Evolutionary conservation across 345 rosid genomes (phyloP).

Genomic region (Passiflora organensis): DNA sequence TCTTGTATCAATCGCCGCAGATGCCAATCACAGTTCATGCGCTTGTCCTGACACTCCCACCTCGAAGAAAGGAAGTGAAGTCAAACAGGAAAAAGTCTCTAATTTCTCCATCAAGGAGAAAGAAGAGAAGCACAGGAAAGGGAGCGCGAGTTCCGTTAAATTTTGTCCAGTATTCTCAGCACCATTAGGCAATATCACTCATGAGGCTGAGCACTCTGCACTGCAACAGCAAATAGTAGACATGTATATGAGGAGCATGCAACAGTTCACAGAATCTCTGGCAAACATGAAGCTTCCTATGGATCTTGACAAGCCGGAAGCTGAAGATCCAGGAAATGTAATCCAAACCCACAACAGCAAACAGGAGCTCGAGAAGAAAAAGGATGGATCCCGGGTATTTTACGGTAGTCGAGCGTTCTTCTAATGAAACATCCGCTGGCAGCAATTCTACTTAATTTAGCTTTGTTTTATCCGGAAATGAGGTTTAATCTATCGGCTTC

Average conservation of each 20-base stretch:
- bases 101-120: constrained; percentile 30
- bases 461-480: constrained; percentile 4
- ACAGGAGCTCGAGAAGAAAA: constrained; percentile 50
- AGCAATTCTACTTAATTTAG: neutral
- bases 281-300: constrained; percentile 92
- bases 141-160: constrained; percentile 5
- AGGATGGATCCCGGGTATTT: constrained; percentile 84
- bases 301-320: constrained; percentile 52
- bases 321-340: constrained; percentile 28
- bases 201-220: constrained; percentile 64
- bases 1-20: constrained; percentile 21
- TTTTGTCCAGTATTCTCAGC: constrained; percentile 34
- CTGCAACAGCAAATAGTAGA: constrained; percentile 95
- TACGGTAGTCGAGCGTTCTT: constrained; percentile 97
- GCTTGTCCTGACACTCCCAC: constrained; percentile 53
- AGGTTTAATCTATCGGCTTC: constrained; percentile 8
- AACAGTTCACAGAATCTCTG: constrained; percentile 80
- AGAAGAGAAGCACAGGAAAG: constrained; percentile 22
- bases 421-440: constrained; percentile 21
- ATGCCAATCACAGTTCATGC: constrained; percentile 27
- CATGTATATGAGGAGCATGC: constrained; percentile 98
- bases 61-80: constrained; percentile 35
- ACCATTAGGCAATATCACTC: constrained; percentile 41
- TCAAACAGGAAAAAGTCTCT: constrained; percentile 22
- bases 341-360: constrained; percentile 33